Evolutionary conservation across 306 rosid genomes (phyloP).

Genomic region (Acacia crassicarpa): DNA sequence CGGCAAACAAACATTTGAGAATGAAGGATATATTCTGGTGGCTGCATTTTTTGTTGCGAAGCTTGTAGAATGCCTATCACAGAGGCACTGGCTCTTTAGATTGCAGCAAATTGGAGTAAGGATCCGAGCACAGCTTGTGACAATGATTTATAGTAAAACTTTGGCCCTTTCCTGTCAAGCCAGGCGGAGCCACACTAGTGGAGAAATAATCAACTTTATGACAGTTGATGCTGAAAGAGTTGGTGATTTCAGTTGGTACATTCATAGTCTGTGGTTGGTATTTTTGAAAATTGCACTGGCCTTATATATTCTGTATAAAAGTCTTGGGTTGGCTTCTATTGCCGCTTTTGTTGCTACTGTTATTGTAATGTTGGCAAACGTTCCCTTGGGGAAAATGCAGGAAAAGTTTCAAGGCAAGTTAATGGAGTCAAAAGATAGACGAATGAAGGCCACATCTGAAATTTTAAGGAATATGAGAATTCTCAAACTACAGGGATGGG

Average conservation of each 20-base stretch:
- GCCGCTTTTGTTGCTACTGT: slow-evolving; percentile 47
- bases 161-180: slow-evolving; percentile 45
- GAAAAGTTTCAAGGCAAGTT: slow-evolving; percentile 48
- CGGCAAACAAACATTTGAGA: slow-evolving; percentile 33
- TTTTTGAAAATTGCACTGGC: slow-evolving; percentile 42
- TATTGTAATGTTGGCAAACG: slow-evolving; percentile 44
- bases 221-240: slow-evolving; percentile 56
- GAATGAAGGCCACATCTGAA: slow-evolving; percentile 63
- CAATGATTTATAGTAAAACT: slow-evolving; percentile 39
- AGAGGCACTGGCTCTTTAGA: slow-evolving; percentile 45
- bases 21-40: slow-evolving; percentile 46
- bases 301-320: slow-evolving; percentile 44
- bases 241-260: slow-evolving; percentile 36
- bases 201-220: slow-evolving; percentile 55
- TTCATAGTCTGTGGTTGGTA: slow-evolving; percentile 47
- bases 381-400: slow-evolving; percentile 48
- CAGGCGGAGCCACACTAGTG: slow-evolving; percentile 43
- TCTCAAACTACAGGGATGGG: slow-evolving; percentile 73
- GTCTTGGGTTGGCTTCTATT: slow-evolving; percentile 50
- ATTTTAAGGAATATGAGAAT: slow-evolving; percentile 61
- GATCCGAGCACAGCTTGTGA: slow-evolving; percentile 36
- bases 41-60: slow-evolving; percentile 43
- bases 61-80: slow-evolving; percentile 41
- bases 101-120: slow-evolving; percentile 46
- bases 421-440: slow-evolving; percentile 56